Conservation (phyloP, 768 basidiomycete species). For the Wakefieldia striispora region DNA sequence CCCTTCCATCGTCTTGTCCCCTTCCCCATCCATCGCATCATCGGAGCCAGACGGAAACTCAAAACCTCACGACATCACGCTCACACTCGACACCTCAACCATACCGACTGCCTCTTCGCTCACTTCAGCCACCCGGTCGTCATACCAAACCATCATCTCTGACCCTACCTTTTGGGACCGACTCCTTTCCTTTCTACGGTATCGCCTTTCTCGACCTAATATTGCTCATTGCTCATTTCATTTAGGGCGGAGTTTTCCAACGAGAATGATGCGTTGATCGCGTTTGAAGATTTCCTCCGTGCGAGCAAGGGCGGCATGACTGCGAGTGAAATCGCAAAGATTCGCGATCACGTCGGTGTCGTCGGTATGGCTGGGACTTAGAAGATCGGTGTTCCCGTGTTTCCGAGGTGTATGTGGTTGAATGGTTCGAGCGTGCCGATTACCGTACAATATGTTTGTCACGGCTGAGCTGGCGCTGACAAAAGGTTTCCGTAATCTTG, state of each 20-base stretch:
- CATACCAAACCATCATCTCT: constrained; percentile 51
- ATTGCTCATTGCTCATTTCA: neutral
- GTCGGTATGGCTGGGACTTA: constrained; percentile 81
- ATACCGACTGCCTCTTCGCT: constrained; percentile 44
- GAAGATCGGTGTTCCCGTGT: too few relatives aligned
- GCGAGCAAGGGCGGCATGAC: constrained; percentile 79
- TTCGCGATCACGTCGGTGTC: constrained; percentile 84
- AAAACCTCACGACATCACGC: constrained; percentile 56
- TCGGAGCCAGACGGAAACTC: constrained; percentile 37
- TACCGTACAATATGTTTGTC: constrained; percentile 18
- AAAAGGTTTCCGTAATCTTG: neutral
- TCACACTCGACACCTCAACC: constrained; percentile 61
- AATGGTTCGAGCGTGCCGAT: neutral
- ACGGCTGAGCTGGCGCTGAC: constrained; percentile 6
- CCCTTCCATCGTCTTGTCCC: constrained; percentile 76
- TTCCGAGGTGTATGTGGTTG: neutral
- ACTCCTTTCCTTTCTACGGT: constrained; percentile 65
- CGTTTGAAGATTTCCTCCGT: constrained; percentile 85
- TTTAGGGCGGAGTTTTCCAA: constrained; percentile 60
- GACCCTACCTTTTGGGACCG: constrained; percentile 79
- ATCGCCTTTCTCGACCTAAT: neutral
- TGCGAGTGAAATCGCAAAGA: constrained; percentile 86
- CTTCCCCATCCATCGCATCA: constrained; percentile 58
- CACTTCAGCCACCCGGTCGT: constrained; percentile 31
- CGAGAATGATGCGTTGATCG: constrained; percentile 60